These are phyloP conservation scores for Setaria viridis DNA, from an alignment of 202 grass and related monocot genomes.

Conservation along the genomic window DNA sequence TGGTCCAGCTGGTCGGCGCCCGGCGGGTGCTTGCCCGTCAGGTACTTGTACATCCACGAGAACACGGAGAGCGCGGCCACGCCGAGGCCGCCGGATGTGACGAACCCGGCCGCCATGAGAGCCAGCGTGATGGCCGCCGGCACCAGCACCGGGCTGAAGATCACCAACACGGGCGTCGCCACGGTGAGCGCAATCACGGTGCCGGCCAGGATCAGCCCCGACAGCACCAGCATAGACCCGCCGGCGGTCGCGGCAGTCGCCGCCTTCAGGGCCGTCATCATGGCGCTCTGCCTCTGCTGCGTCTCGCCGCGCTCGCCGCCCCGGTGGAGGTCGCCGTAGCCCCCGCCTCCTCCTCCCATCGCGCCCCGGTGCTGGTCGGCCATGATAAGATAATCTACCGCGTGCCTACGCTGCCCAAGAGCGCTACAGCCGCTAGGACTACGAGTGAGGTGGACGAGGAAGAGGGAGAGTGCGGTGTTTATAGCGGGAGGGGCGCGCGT, in stretches of 20 bases:
- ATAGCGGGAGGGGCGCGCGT: constrained; percentile 37
- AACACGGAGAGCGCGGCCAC: constrained; percentile 87
- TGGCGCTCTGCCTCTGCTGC: constrained; percentile 63
- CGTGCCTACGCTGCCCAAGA: background rate
- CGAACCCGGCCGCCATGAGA: constrained; percentile 73
- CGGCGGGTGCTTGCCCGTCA: constrained; percentile 86
- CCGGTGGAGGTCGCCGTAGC: no score
- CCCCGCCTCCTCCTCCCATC: constrained; percentile 16
- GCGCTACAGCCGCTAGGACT: background rate
- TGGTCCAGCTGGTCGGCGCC: constrained; percentile 85
- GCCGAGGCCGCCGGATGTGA: constrained; percentile 77
- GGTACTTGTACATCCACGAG: constrained; percentile 97
- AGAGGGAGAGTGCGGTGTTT: background rate
- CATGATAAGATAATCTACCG: constrained; percentile 19
- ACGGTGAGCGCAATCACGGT: constrained; percentile 76
- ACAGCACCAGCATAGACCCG: constrained; percentile 80
- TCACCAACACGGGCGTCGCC: constrained; percentile 80
- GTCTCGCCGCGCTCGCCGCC: background rate
- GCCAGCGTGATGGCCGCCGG: constrained; percentile 65
- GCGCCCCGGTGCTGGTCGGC: constrained; percentile 49
- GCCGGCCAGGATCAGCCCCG: constrained; percentile 64
- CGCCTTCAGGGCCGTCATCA: constrained; percentile 65
- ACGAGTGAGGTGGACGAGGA: background rate
- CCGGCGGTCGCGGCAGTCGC: constrained; percentile 66
- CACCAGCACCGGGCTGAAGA: constrained; percentile 96